Evolutionary conservation across 345 rosid species (phyloP).

Genomic region (Sonneratia caseolaris): DNA sequence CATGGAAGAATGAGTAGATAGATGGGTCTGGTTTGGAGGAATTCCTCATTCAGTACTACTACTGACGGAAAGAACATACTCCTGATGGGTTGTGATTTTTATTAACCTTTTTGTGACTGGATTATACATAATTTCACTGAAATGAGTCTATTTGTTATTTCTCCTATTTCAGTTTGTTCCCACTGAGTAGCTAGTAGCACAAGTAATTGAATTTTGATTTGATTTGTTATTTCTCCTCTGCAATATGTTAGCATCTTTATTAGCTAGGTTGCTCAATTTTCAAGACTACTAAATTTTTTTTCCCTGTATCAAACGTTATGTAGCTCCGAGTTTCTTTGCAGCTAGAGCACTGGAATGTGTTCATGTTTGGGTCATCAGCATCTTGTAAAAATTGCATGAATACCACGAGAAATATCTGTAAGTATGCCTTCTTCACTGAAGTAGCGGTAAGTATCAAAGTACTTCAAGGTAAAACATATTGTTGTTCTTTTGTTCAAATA

Average conservation of each 20-base stretch:
- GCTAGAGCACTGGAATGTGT: background rate
- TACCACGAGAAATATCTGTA: background rate
- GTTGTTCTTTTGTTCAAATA: too few species aligned
- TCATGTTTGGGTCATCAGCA: background rate
- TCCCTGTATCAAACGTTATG: background rate
- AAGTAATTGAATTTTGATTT: background rate
- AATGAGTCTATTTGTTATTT: conserved; percentile 16
- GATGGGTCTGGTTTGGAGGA: conserved; percentile 11
- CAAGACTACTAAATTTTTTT: background rate
- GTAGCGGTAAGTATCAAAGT: background rate
- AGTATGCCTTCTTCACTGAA: background rate
- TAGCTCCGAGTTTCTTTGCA: background rate
- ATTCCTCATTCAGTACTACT: conserved; percentile 16
- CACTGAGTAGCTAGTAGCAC: background rate
- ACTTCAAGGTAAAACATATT: background rate
- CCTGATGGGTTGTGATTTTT: conserved; percentile 36
- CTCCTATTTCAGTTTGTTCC: conserved; percentile 1
- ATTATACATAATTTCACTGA: conserved; percentile 27
- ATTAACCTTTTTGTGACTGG: conserved; percentile 25
- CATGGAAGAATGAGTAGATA: conserved; percentile 78
- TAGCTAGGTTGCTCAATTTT: background rate
- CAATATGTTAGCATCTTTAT: background rate
- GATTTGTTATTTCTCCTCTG: too few species aligned
- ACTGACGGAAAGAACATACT: conserved; percentile 34
- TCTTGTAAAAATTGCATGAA: background rate